Percentiles rank a stretch among this genome's conserved stretches.
phyloP scores from a whole-genome alignment of 2,329 filamentous ascomycete genomes.

The Neocucurbitaria cava region DNA sequence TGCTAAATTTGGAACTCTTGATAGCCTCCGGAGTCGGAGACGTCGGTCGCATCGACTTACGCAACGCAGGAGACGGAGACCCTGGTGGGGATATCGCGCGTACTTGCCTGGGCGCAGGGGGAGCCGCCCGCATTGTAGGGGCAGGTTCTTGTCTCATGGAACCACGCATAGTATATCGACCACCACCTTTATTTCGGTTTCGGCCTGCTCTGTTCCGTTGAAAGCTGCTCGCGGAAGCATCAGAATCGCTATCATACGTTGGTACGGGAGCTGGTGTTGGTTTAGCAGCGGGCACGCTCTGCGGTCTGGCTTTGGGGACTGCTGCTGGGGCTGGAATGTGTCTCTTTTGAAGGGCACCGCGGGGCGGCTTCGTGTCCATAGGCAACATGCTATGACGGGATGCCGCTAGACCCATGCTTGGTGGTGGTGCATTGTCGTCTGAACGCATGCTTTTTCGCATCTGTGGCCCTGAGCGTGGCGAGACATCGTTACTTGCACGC shows the following conservation, averaged over 20 bases:
- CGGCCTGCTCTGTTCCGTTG: conserved; percentile 62
- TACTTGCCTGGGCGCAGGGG: conserved; percentile 44
- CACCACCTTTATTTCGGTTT: conserved; percentile 49
- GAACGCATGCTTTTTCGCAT: conserved; percentile 51
- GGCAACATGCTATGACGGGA: conserved; percentile 42
- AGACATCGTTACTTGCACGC: neutral
- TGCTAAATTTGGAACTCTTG: conserved; percentile 66
- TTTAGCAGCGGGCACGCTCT: conserved; percentile 30
- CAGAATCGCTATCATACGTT: conserved; percentile 51
- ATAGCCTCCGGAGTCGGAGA: conserved; percentile 39
- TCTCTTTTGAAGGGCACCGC: conserved; percentile 49
- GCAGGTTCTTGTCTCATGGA: conserved; percentile 68
- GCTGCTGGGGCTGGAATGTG: conserved; percentile 41
- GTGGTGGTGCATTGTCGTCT: conserved; percentile 33
- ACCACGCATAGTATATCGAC: conserved; percentile 68
- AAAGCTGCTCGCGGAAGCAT: conserved; percentile 74
- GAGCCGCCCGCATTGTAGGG: conserved; percentile 39
- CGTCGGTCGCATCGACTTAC: conserved; percentile 43
- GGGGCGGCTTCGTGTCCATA: conserved; percentile 33
- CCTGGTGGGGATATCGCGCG: conserved; percentile 52
- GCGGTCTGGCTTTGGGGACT: conserved; percentile 31
- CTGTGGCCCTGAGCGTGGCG: conserved; percentile 1
- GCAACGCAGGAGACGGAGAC: conserved; percentile 34
- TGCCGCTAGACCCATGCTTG: conserved; percentile 38
- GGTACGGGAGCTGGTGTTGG: conserved; percentile 27